These are phyloP conservation scores for Chloris gayana DNA, from an alignment of 176 grass and related monocot species.

Conservation along the genomic window DNA sequence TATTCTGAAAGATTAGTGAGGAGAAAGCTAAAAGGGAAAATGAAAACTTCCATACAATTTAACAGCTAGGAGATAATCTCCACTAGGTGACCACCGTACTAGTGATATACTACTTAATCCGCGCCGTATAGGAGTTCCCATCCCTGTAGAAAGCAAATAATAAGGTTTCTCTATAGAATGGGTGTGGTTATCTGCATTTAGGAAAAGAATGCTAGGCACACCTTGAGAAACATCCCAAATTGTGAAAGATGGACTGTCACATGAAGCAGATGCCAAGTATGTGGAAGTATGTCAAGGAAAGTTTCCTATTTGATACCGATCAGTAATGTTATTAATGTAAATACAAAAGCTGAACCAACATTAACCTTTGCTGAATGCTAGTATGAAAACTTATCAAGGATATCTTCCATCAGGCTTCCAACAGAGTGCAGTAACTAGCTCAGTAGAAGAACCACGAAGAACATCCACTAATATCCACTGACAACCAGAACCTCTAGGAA, in stretches of 20 bases:
- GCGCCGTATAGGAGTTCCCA: conserved; percentile 82
- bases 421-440: conserved; percentile 69
- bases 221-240: conserved; percentile 99
- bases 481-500: conserved; percentile 69
- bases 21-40: conserved; percentile 31
- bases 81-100: conserved; percentile 89
- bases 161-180: not conserved
- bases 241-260: conserved; percentile 82
- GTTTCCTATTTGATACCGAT: not conserved
- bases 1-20: conserved; percentile 23
- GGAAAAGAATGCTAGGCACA: conserved; percentile 44
- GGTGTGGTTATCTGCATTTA: not conserved
- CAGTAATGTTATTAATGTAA: not conserved
- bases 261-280: conserved; percentile 89
- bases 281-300: conserved; percentile 76
- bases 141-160: conserved; percentile 52
- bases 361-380: not conserved
- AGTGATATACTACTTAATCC: conserved; percentile 84
- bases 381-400: conserved; percentile 59
- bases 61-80: conserved; percentile 86
- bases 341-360: not conserved
- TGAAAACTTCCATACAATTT: conserved; percentile 69
- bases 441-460: conserved; percentile 57
- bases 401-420: conserved; percentile 98
- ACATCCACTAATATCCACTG: conserved; percentile 84